A percentile compares a stretch with the other conserved stretches of the same genome.
Evolutionary conservation across 2,329 filamentous ascomycete genomes (phyloP).

Genomic region (Clarireedia paspali): DNA sequence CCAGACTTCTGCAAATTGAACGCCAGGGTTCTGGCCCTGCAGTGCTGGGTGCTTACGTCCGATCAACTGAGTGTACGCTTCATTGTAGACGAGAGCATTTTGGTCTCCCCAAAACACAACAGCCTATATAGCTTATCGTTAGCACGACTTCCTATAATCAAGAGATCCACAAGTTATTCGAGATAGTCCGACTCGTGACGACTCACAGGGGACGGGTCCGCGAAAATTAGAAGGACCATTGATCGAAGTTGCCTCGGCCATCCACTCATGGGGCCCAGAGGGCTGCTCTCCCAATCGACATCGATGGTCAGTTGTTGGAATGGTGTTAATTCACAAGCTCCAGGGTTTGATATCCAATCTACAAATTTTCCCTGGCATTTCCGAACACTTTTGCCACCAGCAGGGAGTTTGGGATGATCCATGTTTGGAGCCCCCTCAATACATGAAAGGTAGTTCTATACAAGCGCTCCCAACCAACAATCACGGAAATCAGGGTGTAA

Average conservation of each 20-base stretch:
- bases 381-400: too few relatives aligned
- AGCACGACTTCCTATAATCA: too few relatives aligned
- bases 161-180: too few relatives aligned
- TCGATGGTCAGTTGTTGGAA: slow-evolving; percentile 27
- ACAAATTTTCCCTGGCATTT: slow-evolving; percentile 9
- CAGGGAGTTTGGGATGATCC: too few relatives aligned
- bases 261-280: slow-evolving; percentile 59
- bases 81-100: slow-evolving; percentile 61
- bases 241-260: slow-evolving; percentile 66
- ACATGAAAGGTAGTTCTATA: too few relatives aligned
- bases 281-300: slow-evolving; percentile 64
- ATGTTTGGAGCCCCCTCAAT: too few relatives aligned
- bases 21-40: slow-evolving; percentile 54
- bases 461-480: too few relatives aligned
- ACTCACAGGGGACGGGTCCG: slow-evolving; percentile 52
- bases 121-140: slow-evolving; percentile 28
- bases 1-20: slow-evolving; percentile 69
- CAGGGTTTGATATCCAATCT: slow-evolving; percentile 19
- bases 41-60: slow-evolving; percentile 66
- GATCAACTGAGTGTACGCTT: slow-evolving; percentile 60
- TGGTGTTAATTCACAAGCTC: slow-evolving; percentile 11
- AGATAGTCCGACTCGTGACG: background rate
- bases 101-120: slow-evolving; percentile 69
- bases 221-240: slow-evolving; percentile 76
- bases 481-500: too few relatives aligned